Conservation (phyloP, 2,329 filamentous ascomycete genomes). For the Triangularia verruculosa region DNA sequence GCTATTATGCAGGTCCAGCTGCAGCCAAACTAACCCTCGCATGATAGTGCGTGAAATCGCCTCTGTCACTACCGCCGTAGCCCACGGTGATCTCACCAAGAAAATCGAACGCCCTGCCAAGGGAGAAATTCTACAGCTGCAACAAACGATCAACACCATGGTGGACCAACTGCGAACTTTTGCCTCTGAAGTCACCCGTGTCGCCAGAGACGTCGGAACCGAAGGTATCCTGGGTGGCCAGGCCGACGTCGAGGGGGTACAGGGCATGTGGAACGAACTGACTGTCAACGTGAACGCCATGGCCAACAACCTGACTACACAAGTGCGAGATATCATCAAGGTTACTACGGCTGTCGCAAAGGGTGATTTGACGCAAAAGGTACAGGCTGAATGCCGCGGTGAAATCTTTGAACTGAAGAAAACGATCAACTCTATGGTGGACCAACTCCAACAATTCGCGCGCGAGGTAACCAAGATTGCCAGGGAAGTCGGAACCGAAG, state of each 20-base stretch:
- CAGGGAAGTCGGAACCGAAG: slow-evolving; percentile 93
- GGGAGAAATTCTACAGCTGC: slow-evolving; percentile 77
- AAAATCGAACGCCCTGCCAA: slow-evolving; percentile 79
- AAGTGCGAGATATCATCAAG: slow-evolving; percentile 92
- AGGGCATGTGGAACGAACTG: slow-evolving; percentile 86
- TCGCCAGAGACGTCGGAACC: slow-evolving; percentile 79
- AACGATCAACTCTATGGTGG: slow-evolving; percentile 99
- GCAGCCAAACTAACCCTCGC: slow-evolving; percentile 1
- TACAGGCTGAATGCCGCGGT: slow-evolving; percentile 86
- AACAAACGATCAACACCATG: slow-evolving; percentile 88
- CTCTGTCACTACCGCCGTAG: slow-evolving; percentile 78
- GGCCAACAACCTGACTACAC: slow-evolving; percentile 82
- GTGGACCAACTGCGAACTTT: slow-evolving; percentile 82
- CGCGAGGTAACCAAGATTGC: slow-evolving; percentile 96
- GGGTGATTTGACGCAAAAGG: slow-evolving; percentile 94
- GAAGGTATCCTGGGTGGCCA: slow-evolving; percentile 81
- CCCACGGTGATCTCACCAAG: slow-evolving; percentile 77
- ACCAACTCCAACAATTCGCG: slow-evolving; percentile 94
- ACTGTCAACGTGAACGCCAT: slow-evolving; percentile 86
- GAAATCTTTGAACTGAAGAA: slow-evolving; percentile 94
- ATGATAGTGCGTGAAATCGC: slow-evolving; percentile 72
- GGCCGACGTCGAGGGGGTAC: slow-evolving; percentile 77
- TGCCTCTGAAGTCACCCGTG: slow-evolving; percentile 78
- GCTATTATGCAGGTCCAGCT: background rate
- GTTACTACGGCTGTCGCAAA: slow-evolving; percentile 70